phyloP scores from a whole-genome alignment of 495 filamentous ascomycete genomes.

The Hypoxylon cercidicola region DNA sequence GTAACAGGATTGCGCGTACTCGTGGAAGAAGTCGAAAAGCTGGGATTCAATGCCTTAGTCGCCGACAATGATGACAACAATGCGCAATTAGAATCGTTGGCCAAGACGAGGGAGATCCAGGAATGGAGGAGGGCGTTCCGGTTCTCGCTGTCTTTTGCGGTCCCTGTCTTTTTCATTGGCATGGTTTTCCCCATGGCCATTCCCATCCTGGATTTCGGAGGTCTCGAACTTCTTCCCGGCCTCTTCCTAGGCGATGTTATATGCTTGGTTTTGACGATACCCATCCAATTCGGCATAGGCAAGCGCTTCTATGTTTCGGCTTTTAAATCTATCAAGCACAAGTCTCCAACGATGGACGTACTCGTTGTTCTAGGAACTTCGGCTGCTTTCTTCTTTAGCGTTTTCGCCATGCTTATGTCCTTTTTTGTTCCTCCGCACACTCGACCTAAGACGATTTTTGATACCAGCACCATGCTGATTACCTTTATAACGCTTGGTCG shows the following conservation, averaged over 20 bases:
- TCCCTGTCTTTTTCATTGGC: conserved; percentile 91
- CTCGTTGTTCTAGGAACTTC: conserved; percentile 94
- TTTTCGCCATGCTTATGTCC: conserved; percentile 87
- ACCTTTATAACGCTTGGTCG: conserved; percentile 93
- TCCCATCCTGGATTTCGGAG: conserved; percentile 77
- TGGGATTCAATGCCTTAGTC: conserved; percentile 87
- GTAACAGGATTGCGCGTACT: conserved; percentile 81
- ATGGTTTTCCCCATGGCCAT: conserved; percentile 89
- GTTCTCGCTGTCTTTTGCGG: conserved; percentile 78
- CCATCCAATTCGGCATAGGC: conserved; percentile 96
- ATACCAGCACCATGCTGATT: conserved; percentile 98
- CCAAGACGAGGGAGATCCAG: conserved; percentile 95
- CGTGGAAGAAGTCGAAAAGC: conserved; percentile 81
- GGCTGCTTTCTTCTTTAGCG: conserved; percentile 97
- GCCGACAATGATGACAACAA: conserved; percentile 95
- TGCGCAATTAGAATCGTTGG: conserved; percentile 92
- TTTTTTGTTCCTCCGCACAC: conserved; percentile 74
- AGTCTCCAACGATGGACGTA: conserved; percentile 96
- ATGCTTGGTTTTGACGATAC: conserved; percentile 84
- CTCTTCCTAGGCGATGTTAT: conserved; percentile 88
- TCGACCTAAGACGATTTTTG: conserved; percentile 88
- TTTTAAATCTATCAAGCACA: conserved; percentile 89
- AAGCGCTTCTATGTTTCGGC: conserved; percentile 90
- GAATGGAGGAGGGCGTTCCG: conserved; percentile 88
- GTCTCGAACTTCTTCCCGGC: conserved; percentile 71